Evolutionary conservation across 2,329 filamentous ascomycete species (phyloP), one percentile per base, ranked within the genome.

Genomic region (Tolypocladium amazonense): DNA sequence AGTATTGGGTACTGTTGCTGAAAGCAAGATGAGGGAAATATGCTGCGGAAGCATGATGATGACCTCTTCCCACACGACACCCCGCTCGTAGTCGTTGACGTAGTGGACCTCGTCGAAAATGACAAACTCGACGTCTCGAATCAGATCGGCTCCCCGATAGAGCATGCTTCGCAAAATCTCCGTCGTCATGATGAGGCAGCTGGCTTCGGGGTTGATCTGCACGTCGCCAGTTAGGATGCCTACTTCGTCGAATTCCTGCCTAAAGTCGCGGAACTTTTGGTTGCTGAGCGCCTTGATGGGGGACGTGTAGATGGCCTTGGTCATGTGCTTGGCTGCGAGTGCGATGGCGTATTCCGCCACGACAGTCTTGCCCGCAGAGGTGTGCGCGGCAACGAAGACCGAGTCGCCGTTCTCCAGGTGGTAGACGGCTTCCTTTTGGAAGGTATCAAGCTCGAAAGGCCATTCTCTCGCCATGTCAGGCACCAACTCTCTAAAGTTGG

Each of bases 81-180:
- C 94, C 75, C 94, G 85, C 72, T 97, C 94, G 33, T 89, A 82
- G 71, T 99, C 94, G 70, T 97, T 99, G 65, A 99, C 93, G 71
- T 99, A 99, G 75, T 99, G 94, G 2, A 99, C 94, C 74, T 99
- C 94, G 68, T 99, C 94, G 63, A 99, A 99, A 56, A 99, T 97
- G 66, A 99, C 94, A 71, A 96, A 99, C 66, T 99, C 94, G 11
- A 99, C 94, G 70, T 99, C 94, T 66, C 94, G 85, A 65, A 99
- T 97, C 20, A 99, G 76, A 76, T 99, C 94, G 7, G 94, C 93
- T 62, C 94, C 94, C 61, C 93, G 85, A 70, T 99, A 99, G 55
- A 99, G 84, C 93, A 99, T 99, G 78, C 94, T 97, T 60, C 94
- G 86, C 60, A 99, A 76, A 76, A 99, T 99, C 71, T 99, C 94